Evolutionary conservation across 108 stramenopile species (phyloP), one percentile per base, ranked within the genome.

Genomic region (Fragilariopsis cylindrus): DNA sequence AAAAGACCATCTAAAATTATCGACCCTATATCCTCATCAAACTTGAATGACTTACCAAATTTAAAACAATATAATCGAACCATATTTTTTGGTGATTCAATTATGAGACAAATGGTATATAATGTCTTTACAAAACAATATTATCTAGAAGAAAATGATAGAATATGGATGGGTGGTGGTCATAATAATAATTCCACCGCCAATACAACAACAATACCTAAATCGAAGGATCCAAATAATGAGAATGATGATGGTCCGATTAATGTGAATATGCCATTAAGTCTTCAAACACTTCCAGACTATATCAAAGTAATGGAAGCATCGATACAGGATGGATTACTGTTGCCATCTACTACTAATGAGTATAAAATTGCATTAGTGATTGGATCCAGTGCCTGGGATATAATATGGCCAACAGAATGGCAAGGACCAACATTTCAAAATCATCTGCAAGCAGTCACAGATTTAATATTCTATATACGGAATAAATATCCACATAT

Each of bases 401-500:
- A 65, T 41, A 45, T 65, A 11, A 48, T 65, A 8, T 65, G 44
- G 65, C 65, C 65, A 16, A 18, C 47, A 16, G 65, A 65, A 41
- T 65, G 65, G 65, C 65, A 65, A 45, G 65, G 65, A 12, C 47
- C 65, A 19, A 43, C 41, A 8, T 65, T 65, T 13, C 45, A 65
- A 0, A 45, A 13, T 18, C 65, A 65, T 41, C 65, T 65, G 3
- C 0, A 19, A 12, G 65, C 46, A 12, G 16, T 46, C 0, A 15
- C 3, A 42, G 44, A 45, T 45, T 41, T 65, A 13, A 0, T 65
- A 11, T 4, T 12, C 0, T 45, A 45, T 19, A 13, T 65, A 0
- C 65, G 41, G 30, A 47, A 4, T 16, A 5, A 3, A 3, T 46
- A 40, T 7, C 41, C 30, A 2, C 18, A 64, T 12, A 9, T 60